Conservation (phyloP, 352 stramenopile species). For the Phytophthora agathidicida region DNA sequence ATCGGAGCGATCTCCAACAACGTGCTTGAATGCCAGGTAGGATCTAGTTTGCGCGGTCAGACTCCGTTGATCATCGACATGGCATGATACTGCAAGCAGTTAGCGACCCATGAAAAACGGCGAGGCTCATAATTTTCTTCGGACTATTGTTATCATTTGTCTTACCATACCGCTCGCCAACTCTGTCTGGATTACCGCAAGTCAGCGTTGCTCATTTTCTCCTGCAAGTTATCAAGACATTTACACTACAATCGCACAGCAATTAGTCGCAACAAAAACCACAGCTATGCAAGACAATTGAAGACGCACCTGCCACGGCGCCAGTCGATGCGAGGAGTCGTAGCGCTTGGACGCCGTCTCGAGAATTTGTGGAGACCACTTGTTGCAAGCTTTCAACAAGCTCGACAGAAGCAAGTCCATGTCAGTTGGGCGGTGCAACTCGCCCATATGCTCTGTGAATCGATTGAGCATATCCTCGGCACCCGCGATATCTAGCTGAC, state of each 20-base stretch:
- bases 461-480: slow-evolving; percentile 58
- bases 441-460: slow-evolving; percentile 41
- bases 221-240: slow-evolving; percentile 59
- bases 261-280: not conserved
- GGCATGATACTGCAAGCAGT: too few species aligned
- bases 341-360: slow-evolving; percentile 59
- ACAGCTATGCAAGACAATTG: not conserved
- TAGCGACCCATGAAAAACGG: not conserved
- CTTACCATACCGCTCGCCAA: slow-evolving; percentile 5
- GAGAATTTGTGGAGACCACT: slow-evolving; percentile 58
- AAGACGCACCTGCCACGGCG: slow-evolving; percentile 65
- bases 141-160: slow-evolving; percentile 13
- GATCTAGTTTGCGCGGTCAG: too few species aligned
- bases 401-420: slow-evolving; percentile 61
- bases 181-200: slow-evolving; percentile 42
- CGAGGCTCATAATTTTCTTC: slow-evolving; percentile 8
- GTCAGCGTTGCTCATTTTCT: slow-evolving; percentile 56
- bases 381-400: slow-evolving; percentile 61
- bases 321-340: slow-evolving; percentile 45
- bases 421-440: slow-evolving; percentile 42
- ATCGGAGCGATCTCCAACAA: too few species aligned
- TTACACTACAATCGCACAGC: slow-evolving; percentile 37
- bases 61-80: too few species aligned
- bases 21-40: too few species aligned
- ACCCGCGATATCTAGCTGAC: slow-evolving; percentile 56